Evolutionary conservation across 1,284 basidiomycete genomes (phyloP), one percentile per base, ranked within the genome.

Genomic region (Rhodotorula sp.): DNA sequence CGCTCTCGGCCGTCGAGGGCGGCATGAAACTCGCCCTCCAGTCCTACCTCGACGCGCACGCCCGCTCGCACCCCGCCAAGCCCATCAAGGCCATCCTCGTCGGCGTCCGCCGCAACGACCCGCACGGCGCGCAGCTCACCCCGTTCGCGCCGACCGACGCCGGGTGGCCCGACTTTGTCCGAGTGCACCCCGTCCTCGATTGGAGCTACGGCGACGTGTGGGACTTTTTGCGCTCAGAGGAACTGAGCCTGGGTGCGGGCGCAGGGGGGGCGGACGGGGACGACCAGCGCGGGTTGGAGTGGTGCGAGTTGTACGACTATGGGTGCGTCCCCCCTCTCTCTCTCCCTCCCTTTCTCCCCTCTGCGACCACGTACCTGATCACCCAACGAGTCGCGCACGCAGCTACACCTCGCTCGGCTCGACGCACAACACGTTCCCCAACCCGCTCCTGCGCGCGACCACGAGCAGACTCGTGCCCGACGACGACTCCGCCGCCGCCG

Each of bases 401-500:
- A 95, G 93, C 46, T 99, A 97, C 81, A 99, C 97, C 0, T 97
- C 93, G 5, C 86, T 99, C 21, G 96, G 97, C 34, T 97, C 93
- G 23, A 95, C 91, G 1, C 92, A 88, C 82, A 97, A 98, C 82
- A 98, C 97, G 0, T 89, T 89, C 77, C 93, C 89, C 0, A 99
- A 99, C 78, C 96, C 96, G 1, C 86, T 90, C 0, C 86, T 97
- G 10, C 84, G 85, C 78, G 62, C 82, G 79, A 42, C 61, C 13
- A 70, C 19, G 41, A 69, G 34, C 34, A 2, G 34, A 34, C 34
- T 34, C 34, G 34, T 34, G 34, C 34, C 54, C 61, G 64, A 50
- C 45, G 45, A 44, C 45, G 52, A 57, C 42, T 8, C 41, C 23
- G 10, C n/a, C 14, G 12, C 60, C 7, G 4, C 12, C 10, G 13